phyloP scores from a whole-genome alignment of 306 rosid genomes.

The Albizia julibrissin region DNA sequence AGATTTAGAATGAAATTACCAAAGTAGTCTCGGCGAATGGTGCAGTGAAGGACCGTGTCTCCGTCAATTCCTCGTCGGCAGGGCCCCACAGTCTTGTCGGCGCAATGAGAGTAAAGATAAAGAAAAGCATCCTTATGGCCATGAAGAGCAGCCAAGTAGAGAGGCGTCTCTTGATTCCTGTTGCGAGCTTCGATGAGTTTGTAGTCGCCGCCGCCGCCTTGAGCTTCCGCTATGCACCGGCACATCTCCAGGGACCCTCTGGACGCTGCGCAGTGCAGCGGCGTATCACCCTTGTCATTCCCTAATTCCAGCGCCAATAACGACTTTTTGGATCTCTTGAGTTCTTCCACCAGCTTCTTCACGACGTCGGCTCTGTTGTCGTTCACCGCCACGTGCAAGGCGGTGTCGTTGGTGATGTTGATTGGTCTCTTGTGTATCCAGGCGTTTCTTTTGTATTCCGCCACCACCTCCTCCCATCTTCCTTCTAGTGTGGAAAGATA shows the following conservation, averaged over 20 bases:
- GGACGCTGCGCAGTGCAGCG: neutral
- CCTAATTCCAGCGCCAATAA: neutral
- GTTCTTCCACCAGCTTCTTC: neutral
- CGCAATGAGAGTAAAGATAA: neutral
- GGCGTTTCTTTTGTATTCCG: neutral
- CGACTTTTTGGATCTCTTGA: neutral
- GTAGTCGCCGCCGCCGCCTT: neutral
- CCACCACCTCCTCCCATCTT: neutral
- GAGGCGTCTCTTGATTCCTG: neutral
- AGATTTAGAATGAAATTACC: neutral
- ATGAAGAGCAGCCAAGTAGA: neutral
- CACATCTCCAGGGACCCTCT: neutral
- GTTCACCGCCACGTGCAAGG: constrained; percentile 11
- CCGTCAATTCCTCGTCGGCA: neutral
- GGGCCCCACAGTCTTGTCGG: neutral
- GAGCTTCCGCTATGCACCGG: neutral
- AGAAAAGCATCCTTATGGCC: neutral
- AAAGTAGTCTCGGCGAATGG: constrained; percentile 1
- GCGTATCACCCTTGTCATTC: neutral
- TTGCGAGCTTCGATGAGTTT: neutral
- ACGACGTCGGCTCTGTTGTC: neutral
- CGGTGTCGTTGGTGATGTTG: neutral
- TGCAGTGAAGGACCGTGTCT: neutral
- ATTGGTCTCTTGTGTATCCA: neutral
- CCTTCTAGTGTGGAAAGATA: neutral